Evolutionary conservation across 495 filamentous ascomycete genomes (phyloP).

Genomic region (Annulohypoxylon maeteangense): DNA sequence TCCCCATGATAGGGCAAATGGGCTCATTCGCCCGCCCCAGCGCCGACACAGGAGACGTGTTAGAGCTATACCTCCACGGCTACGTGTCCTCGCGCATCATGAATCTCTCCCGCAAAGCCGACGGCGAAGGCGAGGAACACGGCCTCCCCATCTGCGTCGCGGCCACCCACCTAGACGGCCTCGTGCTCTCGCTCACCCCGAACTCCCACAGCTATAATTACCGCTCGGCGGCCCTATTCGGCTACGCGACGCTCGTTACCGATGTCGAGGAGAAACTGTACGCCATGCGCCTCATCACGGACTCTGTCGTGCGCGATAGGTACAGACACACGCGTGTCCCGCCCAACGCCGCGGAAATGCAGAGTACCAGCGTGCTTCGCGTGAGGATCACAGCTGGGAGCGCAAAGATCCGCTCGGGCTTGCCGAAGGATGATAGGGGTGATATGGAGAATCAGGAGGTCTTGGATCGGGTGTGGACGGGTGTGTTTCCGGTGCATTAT

Average conservation of each 20-base stretch:
- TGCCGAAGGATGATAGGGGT: slow-evolving; percentile 74
- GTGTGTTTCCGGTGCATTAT: slow-evolving; percentile 81
- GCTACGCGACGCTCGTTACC: slow-evolving; percentile 74
- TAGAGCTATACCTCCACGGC: slow-evolving; percentile 89
- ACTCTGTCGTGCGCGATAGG: slow-evolving; percentile 73
- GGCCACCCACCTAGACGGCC: slow-evolving; percentile 73
- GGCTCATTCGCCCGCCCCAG: slow-evolving; percentile 73
- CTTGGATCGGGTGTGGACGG: slow-evolving; percentile 75
- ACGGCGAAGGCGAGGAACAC: slow-evolving; percentile 2
- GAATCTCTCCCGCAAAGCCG: slow-evolving; percentile 67
- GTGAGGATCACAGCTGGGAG: slow-evolving; percentile 76
- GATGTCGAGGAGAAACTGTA: slow-evolving; percentile 78
- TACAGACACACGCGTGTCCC: slow-evolving; percentile 78
- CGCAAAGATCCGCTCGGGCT: slow-evolving; percentile 79
- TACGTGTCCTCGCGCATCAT: slow-evolving; percentile 85
- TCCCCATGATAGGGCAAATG: slow-evolving; percentile 93
- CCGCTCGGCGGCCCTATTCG: slow-evolving; percentile 83
- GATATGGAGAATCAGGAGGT: slow-evolving; percentile 73
- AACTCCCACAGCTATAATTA: slow-evolving; percentile 89
- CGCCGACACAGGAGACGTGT: slow-evolving; percentile 68
- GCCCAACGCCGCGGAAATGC: slow-evolving; percentile 79
- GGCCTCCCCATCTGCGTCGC: slow-evolving; percentile 74
- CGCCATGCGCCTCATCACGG: slow-evolving; percentile 85
- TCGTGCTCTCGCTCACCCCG: slow-evolving; percentile 81
- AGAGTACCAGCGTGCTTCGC: slow-evolving; percentile 77